Evolutionary conservation across 2,329 filamentous ascomycete genomes (phyloP), one percentile per base, ranked within the genome.

Genomic region (Xylariaceae sp.): DNA sequence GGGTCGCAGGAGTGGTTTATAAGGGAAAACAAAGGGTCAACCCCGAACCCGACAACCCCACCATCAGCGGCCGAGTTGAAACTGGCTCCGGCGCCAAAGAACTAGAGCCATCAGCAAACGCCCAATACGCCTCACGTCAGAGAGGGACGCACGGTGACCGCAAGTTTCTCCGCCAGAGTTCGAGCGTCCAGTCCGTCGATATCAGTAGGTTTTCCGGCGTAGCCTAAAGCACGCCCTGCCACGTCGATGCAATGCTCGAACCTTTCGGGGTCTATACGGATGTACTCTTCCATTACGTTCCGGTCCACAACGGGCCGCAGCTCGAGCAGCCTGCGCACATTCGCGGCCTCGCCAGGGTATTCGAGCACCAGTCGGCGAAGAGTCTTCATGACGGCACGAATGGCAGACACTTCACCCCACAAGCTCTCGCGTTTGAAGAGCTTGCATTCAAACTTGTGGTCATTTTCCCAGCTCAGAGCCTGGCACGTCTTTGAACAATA

Each of bases 1-100:
- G 77, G 76, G 34, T 76, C 72, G 61, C 78, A 80, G 3, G 76
- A 80, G 60, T 81, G 78, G 51, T 80, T 81, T 8, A 63, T 60
- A 35, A 53, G 63, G 26, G 60, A 66, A 39, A 67, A 58, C 43
- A 66, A 31, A n/a, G 63, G 61, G 46, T 68, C 65, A 31, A 68
- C 66, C 1, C 58, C 62, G 8, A 55, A 60, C 1, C 65, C 65
- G 3, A 64, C 53, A 1, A 54, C 6, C 1, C 51, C 47, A n/a
- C 54, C 51, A 42, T 67, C 65, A 26, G 67, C 53, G 7, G 59
- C 56, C 12, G 61, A 64, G 19, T 55, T 41, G n/a, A 66, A 37
- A 27, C 6, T 35, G 27, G 58, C 59, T 7, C 53, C 29, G 44
- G 67, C 65, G 40, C 49, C 50, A 49, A 63, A 52, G 39, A 65